A percentile compares a stretch with the other conserved stretches of the same genome.
Evolutionary conservation across 306 rosid species (phyloP).

Genomic region (Adenanthera pavonina): DNA sequence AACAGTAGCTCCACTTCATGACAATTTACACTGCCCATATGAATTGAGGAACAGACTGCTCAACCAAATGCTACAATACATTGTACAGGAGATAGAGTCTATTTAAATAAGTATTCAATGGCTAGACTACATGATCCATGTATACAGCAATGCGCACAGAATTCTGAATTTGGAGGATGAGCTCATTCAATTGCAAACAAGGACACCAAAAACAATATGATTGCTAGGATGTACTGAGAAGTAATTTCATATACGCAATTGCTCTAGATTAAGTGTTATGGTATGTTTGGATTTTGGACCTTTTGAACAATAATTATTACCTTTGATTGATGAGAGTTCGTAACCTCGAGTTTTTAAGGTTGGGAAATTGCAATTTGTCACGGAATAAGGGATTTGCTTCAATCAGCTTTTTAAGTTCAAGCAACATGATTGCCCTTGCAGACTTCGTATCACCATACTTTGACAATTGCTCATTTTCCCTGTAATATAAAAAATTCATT

Average conservation of each 20-base stretch:
- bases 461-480: slow-evolving; percentile 96
- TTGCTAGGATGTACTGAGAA: slow-evolving; percentile 3
- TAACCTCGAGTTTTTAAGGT: slow-evolving; percentile 88
- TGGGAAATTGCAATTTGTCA: slow-evolving; percentile 94
- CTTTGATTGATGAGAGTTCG: slow-evolving; percentile 97
- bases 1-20: slow-evolving; percentile 3
- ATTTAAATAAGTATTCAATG: background rate
- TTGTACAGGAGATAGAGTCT: slow-evolving; percentile 7
- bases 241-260: slow-evolving; percentile 7
- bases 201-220: slow-evolving; percentile 25
- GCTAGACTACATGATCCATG: slow-evolving; percentile 1
- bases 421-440: slow-evolving; percentile 94
- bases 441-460: slow-evolving; percentile 96
- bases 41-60: background rate
- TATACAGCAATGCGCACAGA: slow-evolving; percentile 8
- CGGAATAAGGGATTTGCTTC: slow-evolving; percentile 97
- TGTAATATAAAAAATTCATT: slow-evolving; percentile 43
- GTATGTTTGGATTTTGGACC: slow-evolving; percentile 8
- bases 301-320: slow-evolving; percentile 43
- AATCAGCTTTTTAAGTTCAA: slow-evolving; percentile 94
- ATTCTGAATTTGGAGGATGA: background rate
- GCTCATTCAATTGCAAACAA: slow-evolving; percentile 21
- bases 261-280: background rate
- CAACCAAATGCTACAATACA: slow-evolving; percentile 22
- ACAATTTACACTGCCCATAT: slow-evolving; percentile 12